A percentile compares a stretch with the other conserved stretches of the same genome.
phyloP scores from a whole-genome alignment of 2,329 filamentous ascomycete species.

The Conoideocrella luteorostrata region DNA sequence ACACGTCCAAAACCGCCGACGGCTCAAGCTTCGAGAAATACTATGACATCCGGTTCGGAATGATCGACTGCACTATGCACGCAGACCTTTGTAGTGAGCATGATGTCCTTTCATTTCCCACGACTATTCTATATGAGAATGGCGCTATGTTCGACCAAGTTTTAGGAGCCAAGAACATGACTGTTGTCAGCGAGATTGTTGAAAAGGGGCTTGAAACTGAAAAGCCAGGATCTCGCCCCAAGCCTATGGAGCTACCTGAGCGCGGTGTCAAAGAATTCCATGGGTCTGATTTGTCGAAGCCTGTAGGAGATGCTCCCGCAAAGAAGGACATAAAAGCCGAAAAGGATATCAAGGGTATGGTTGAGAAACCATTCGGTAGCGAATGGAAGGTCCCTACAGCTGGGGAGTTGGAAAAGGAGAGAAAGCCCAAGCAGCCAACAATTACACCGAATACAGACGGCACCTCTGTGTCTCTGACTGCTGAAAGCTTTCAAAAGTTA shows the following conservation, averaged over 20 bases:
- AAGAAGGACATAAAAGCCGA: constrained; percentile 17
- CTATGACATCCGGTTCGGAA: constrained; percentile 85
- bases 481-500: constrained; percentile 76
- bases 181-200: constrained; percentile 60
- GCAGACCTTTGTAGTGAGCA: constrained; percentile 69
- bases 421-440: constrained; percentile 40
- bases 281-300: constrained; percentile 17
- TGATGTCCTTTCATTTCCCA: constrained; percentile 65
- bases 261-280: constrained; percentile 53
- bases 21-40: constrained; percentile 63
- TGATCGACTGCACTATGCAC: constrained; percentile 78
- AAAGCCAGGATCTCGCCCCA: constrained; percentile 73
- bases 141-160: constrained; percentile 60
- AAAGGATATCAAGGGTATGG: constrained; percentile 16
- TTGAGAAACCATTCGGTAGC: constrained; percentile 22
- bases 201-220: constrained; percentile 72
- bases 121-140: constrained; percentile 73
- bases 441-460: constrained; percentile 68
- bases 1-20: constrained; percentile 70
- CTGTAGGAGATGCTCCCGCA: constrained; percentile 23
- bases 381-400: constrained; percentile 24
- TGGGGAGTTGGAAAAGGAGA: constrained; percentile 23
- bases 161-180: constrained; percentile 61
- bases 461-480: constrained; percentile 65
- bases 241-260: constrained; percentile 61